Evolutionary conservation across 164 flowering plant species (phyloP).

Genomic region (Magnolia changhungtana): DNA sequence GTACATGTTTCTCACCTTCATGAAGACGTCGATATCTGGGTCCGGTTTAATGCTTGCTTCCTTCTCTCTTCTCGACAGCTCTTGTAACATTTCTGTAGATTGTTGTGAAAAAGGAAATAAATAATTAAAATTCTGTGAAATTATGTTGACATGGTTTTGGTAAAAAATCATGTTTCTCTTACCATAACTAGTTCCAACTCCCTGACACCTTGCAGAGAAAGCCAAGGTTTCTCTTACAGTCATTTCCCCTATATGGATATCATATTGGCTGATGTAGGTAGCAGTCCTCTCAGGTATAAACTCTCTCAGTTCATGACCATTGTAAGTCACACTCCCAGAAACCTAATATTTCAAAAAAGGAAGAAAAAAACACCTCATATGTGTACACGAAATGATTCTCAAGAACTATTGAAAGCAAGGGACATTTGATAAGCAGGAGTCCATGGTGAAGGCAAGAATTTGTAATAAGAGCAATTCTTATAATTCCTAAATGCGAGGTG

Average conservation of each 20-base stretch:
- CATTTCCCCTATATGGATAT: constrained; percentile 54
- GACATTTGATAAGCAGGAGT: no score
- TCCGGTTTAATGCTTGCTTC: constrained; percentile 51
- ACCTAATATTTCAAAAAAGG: constrained; percentile 18
- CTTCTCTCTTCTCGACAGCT: constrained; percentile 50
- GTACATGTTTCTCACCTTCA: constrained; percentile 1
- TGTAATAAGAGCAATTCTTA: no score
- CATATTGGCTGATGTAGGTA: constrained; percentile 58
- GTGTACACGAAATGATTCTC: background rate
- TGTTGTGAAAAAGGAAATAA: background rate
- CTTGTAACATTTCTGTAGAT: constrained; percentile 41
- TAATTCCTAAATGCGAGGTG: no score
- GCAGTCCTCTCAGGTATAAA: constrained; percentile 63
- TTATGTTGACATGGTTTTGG: background rate
- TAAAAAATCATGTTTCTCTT: background rate
- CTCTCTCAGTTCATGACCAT: constrained; percentile 60
- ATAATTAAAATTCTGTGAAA: background rate
- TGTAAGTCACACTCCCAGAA: constrained; percentile 54
- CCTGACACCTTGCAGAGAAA: constrained; percentile 60
- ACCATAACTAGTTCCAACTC: constrained; percentile 51
- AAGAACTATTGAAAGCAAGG: no score
- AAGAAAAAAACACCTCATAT: background rate
- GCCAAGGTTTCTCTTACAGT: constrained; percentile 55
- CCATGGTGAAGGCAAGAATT: no score
- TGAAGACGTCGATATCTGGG: constrained; percentile 48